These are phyloP conservation scores for Brasenia schreberi DNA, from an alignment of 164 flowering plant species.

Conservation along the genomic window DNA sequence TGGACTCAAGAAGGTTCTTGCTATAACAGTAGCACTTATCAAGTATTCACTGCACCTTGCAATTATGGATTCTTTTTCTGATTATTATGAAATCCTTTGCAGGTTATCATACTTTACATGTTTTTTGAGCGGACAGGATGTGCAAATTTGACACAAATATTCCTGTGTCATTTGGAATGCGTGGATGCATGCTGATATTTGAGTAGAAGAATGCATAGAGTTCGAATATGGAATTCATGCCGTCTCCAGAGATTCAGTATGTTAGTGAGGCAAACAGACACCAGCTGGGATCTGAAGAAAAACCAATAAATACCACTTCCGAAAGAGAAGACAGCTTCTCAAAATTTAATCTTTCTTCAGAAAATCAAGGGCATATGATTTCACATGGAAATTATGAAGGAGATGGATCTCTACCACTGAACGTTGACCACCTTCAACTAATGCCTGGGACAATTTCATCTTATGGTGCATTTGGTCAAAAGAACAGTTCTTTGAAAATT, in stretches of 20 bases:
- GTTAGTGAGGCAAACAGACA: conserved; percentile 40
- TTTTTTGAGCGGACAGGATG: not conserved
- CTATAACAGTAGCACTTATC: no score
- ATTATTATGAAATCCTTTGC: not conserved
- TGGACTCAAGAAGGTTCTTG: no score
- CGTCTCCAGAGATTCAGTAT: conserved; percentile 37
- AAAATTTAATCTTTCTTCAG: not conserved
- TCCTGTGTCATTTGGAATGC: no score
- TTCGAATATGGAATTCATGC: conserved; percentile 48
- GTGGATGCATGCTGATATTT: no score
- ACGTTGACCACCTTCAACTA: conserved; percentile 13
- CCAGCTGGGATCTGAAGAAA: conserved; percentile 22
- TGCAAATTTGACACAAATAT: not conserved
- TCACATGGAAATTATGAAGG: not conserved
- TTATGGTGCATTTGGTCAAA: not conserved
- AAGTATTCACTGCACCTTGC: no score
- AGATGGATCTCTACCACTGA: conserved; percentile 5
- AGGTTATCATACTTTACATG: not conserved
- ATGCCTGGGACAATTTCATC: conserved; percentile 15
- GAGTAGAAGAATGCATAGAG: conserved; percentile 2
- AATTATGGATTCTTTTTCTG: not conserved
- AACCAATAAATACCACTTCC: conserved; percentile 2
- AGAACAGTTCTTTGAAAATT: not conserved
- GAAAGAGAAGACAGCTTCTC: not conserved
- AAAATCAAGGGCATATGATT: not conserved